Evolutionary conservation across 495 filamentous ascomycete species (phyloP).

Genomic region (Xanthoparmelia taractica): DNA sequence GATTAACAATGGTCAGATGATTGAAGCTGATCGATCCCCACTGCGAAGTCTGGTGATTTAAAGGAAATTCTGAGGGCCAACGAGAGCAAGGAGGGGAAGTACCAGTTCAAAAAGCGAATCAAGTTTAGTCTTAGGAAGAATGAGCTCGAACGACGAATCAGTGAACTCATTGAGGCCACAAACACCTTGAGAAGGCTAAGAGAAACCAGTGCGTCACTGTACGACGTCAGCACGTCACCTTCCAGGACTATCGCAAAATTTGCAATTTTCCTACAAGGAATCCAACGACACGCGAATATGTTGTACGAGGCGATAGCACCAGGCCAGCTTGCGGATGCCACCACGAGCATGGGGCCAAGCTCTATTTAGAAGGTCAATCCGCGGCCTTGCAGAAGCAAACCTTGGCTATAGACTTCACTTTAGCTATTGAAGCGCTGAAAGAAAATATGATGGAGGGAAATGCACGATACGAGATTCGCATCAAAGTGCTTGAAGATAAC

Average conservation of each 20-base stretch:
- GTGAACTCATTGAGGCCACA: not conserved
- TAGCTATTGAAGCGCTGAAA: not conserved
- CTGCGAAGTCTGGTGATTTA: conserved; percentile 2
- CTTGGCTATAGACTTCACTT: not conserved
- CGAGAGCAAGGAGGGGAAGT: not conserved
- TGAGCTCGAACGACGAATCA: conserved; percentile 6
- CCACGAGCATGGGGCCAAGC: conserved; percentile 3
- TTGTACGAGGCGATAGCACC: not conserved
- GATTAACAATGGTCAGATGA: not conserved
- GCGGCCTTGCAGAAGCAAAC: not conserved
- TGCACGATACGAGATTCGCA: not conserved
- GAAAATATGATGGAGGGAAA: not conserved
- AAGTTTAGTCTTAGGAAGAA: conserved; percentile 4
- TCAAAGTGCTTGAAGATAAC: conserved; percentile 9
- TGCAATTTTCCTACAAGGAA: not conserved
- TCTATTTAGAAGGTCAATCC: conserved; percentile 9
- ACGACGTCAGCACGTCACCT: not conserved
- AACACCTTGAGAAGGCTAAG: conserved; percentile 6
- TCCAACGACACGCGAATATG: conserved; percentile 1
- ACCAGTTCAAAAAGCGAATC: conserved; percentile 1
- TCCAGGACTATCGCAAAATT: not conserved
- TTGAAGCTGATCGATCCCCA: not conserved
- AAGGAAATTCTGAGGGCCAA: not conserved
- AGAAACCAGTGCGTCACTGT: not conserved
- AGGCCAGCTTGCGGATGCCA: conserved; percentile 7